phyloP scores from a whole-genome alignment of 192 early-diverging fungal genomes.

The Spizellomyces sp. region DNA sequence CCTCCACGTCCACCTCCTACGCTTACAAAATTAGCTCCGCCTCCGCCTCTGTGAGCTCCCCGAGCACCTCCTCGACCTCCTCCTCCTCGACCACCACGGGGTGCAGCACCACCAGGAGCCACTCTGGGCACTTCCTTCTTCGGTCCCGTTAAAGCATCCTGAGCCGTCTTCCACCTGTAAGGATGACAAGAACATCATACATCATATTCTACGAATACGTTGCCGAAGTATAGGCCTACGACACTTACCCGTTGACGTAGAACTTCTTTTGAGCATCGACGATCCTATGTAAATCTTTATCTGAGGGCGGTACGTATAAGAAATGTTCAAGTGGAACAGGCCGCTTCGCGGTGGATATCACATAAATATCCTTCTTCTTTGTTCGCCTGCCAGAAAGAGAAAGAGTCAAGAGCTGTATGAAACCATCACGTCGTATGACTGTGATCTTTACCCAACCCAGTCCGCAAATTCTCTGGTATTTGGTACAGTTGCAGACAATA shows the following conservation, averaged over 20 bases:
- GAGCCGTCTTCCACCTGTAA: slow-evolving; percentile 71
- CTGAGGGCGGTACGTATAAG: slow-evolving; percentile 67
- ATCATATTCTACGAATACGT: slow-evolving; percentile 1
- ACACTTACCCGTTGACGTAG: slow-evolving; percentile 56
- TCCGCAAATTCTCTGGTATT: slow-evolving; percentile 99
- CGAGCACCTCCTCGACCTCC: slow-evolving; percentile 38
- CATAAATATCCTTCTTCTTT: slow-evolving; percentile 96
- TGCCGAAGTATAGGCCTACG: neutral
- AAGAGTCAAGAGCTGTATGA: slow-evolving; percentile 12
- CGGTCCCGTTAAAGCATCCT: slow-evolving; percentile 69
- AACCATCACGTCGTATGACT: neutral
- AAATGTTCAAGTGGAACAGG: slow-evolving; percentile 96
- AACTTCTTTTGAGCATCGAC: slow-evolving; percentile 79
- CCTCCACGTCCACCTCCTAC: slow-evolving; percentile 36
- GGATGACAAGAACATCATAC: neutral
- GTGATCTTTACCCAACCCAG: slow-evolving; percentile 83
- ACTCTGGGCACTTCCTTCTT: slow-evolving; percentile 50
- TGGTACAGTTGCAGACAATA: slow-evolving; percentile 96
- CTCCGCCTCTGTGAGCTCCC: slow-evolving; percentile 42
- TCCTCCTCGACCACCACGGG: slow-evolving; percentile 24
- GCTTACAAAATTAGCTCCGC: slow-evolving; percentile 32
- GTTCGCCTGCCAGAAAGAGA: slow-evolving; percentile 68
- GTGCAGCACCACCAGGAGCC: slow-evolving; percentile 5
- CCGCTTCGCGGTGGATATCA: slow-evolving; percentile 89
- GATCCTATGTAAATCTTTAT: slow-evolving; percentile 84